Evolutionary conservation across 306 rosid genomes (phyloP), one percentile per base, ranked within the genome.

Genomic region (Macrotyloma uniflorum): DNA sequence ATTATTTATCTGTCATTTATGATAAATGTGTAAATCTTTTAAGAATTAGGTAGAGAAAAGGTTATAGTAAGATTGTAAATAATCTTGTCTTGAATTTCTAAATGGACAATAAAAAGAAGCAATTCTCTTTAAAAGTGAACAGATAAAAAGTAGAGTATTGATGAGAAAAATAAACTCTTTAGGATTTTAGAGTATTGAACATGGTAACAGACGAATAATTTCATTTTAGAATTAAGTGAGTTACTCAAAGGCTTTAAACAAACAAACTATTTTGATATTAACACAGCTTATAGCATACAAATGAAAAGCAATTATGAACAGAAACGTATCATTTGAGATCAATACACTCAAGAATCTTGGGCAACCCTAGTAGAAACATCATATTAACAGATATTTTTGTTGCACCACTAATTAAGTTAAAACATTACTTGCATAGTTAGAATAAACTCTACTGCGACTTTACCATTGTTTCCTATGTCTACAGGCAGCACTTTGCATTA

Each of bases 401-500:
- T 15, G 19, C 68, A 35, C 6, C 23, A 10, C 67, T 18, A 75
- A 47, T 38, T 59, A 40, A 36, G 36, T 67, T 23, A 36, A 67
- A 13, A 73, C 36, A 65, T 74, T 72, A 23, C 30, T 55, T 67
- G 65, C 28, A 47, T 47, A 47, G 10, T 42, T 54, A 26, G 67
- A 73, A 61, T 61, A 8, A 63, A 75, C 47, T 40, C 23, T n/a
- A 66, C 2, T 4, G 4, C 67, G 35, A 84, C 58, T n/a, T 7
- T 40, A 0, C 33, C 43, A 69, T 35, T 22, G 40, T 18, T 64
- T 67, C 79, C 10, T 70, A 1, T 66, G 1, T 50, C 76, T 75
- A 19, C 95, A 96, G 99, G 82, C 45, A 55, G 43, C 82, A 23
- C 77, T 90, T 38, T 93, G 99, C 82, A 19, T 54, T 35, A 36